A percentile compares a stretch with the other conserved stretches of the same genome.
These are phyloP conservation scores for Fusarium sp. DNA, from an alignment of 2,329 filamentous ascomycete genomes.

Conservation along the genomic window DNA sequence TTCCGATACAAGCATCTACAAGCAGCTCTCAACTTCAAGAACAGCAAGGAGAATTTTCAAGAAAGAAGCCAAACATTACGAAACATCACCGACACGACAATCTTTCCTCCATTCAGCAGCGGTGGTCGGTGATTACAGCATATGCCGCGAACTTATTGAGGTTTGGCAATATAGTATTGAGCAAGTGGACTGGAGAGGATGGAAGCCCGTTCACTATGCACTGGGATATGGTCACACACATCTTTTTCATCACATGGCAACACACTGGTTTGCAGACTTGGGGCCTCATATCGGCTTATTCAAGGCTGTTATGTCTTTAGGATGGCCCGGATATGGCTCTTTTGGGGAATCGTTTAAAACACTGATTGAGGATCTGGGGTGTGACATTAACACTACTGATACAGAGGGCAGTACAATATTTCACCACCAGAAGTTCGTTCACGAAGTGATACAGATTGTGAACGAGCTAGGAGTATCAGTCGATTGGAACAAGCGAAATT, in stretches of 20 bases:
- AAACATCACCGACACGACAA: too few relatives aligned
- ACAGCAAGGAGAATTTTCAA: not conserved
- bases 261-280: not conserved
- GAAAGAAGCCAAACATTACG: not conserved
- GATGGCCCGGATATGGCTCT: not conserved
- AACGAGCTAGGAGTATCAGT: not conserved
- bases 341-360: not conserved
- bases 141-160: not conserved
- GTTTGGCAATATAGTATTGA: not conserved
- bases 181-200: fast-evolving
- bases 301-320: fast-evolving
- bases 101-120: slow-evolving; percentile 3
- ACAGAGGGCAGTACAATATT: not conserved
- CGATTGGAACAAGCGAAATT: not conserved
- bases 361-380: not conserved
- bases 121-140: not conserved
- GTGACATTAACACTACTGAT: not conserved
- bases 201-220: not conserved
- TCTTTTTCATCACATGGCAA: not conserved
- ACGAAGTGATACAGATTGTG: too few relatives aligned
- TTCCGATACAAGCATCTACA: not conserved
- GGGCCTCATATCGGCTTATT: not conserved
- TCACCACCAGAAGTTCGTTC: fast-evolving
- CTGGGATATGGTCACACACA: fast-evolving
- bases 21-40: not conserved